Percentiles rank a stretch among this genome's conserved stretches.
These are phyloP conservation scores for Mycena kentingensis DNA, from an alignment of 768 basidiomycete species.

Conservation along the genomic window DNA sequence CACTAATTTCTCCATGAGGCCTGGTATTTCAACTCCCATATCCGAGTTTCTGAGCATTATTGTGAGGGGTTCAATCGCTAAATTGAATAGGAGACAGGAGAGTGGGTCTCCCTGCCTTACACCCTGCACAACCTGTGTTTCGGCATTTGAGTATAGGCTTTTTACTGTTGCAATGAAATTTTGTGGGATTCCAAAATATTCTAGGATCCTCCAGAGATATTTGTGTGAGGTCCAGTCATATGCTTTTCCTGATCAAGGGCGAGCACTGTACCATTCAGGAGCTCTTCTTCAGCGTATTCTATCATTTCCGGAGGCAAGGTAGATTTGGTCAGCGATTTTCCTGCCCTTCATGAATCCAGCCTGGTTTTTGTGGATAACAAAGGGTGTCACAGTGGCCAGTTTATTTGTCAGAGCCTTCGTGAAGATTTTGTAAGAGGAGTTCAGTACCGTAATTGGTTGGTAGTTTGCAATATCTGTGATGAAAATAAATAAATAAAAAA, in stretches of 20 bases:
- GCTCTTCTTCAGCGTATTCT: not conserved
- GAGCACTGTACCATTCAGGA: constrained; percentile 4
- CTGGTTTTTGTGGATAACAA: not conserved
- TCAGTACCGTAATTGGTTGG: constrained; percentile 2
- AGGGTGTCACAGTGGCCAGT: not conserved
- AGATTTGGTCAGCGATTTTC: constrained; percentile 24
- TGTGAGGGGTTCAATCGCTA: constrained; percentile 43
- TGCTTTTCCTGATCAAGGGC: constrained; percentile 8
- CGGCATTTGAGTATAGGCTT: constrained; percentile 16
- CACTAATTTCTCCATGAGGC: constrained; percentile 23
- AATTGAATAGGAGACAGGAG: constrained; percentile 40
- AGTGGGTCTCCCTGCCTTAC: constrained; percentile 38
- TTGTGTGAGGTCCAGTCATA: constrained; percentile 21
- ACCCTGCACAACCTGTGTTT: constrained; percentile 7
- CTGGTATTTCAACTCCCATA: constrained; percentile 28
- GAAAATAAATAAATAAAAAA: too few relatives aligned
- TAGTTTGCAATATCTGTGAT: constrained; percentile 7
- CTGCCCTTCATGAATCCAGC: constrained; percentile 25
- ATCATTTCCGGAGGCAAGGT: constrained; percentile 18
- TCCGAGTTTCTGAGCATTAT: constrained; percentile 29
- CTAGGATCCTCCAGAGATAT: constrained; percentile 5
- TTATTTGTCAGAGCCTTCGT: not conserved
- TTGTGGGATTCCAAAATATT: not conserved
- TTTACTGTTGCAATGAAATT: constrained; percentile 16
- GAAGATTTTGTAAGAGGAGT: constrained; percentile 2